A percentile compares a stretch with the other conserved stretches of the same genome.
phyloP scores from a whole-genome alignment of 2,329 filamentous ascomycete genomes.

The Pseudocercospora fijiensis region DNA sequence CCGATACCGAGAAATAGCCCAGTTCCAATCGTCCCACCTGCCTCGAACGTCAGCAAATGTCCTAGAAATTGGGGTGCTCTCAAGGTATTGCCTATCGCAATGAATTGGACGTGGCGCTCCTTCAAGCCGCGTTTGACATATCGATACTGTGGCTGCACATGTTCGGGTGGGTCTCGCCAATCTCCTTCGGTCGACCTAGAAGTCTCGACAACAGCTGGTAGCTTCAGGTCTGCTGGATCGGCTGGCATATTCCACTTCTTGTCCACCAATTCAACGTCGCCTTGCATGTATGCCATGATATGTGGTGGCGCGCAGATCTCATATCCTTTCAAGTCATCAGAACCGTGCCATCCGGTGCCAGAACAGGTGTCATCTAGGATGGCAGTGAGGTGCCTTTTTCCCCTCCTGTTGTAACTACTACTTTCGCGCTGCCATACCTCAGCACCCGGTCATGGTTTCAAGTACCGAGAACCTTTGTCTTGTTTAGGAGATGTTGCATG shows the following conservation, averaged over 20 bases:
- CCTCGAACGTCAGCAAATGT: slow-evolving; percentile 59
- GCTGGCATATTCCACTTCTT: neutral
- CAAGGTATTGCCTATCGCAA: slow-evolving; percentile 14
- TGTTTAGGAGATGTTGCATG: neutral
- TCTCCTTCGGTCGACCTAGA: neutral
- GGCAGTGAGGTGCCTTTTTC: neutral
- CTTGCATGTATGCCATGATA: slow-evolving; percentile 2
- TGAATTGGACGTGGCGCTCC: slow-evolving; percentile 3
- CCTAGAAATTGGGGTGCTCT: slow-evolving; percentile 29
- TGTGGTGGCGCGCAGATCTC: neutral
- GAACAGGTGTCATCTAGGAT: neutral
- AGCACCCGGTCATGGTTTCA: neutral
- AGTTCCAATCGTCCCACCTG: slow-evolving; percentile 37
- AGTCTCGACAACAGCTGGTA: neutral
- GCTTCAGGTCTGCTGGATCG: slow-evolving; percentile 1
- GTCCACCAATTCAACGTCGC: neutral
- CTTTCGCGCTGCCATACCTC: neutral
- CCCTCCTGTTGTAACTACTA: neutral
- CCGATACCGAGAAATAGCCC: slow-evolving; percentile 34
- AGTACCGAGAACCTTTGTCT: neutral
- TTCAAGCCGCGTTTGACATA: slow-evolving; percentile 4
- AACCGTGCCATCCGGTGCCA: neutral
- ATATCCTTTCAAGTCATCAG: neutral
- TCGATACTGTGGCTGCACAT: neutral
- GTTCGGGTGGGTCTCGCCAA: neutral